phyloP scores from a whole-genome alignment of 1,284 basidiomycete species.

The Ganoderma lucidum region DNA sequence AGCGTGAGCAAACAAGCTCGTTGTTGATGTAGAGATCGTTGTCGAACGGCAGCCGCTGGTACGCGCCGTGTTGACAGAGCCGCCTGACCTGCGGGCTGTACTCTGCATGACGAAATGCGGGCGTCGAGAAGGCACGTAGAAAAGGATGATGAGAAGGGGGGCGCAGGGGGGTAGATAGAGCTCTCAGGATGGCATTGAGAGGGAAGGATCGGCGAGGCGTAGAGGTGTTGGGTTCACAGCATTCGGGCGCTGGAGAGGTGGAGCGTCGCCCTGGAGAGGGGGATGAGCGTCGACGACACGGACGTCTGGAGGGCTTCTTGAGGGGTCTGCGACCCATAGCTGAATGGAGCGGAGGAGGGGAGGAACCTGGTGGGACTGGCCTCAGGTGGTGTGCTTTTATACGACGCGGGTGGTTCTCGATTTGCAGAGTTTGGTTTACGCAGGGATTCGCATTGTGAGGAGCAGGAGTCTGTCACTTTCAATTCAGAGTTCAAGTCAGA shows the following conservation, averaged over 20 bases:
- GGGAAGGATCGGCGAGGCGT: neutral
- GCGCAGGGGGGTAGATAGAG: neutral
- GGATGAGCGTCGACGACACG: too few species aligned
- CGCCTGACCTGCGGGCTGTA: neutral
- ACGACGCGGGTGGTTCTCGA: too few species aligned
- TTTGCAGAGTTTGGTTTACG: too few species aligned
- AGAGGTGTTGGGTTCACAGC: neutral
- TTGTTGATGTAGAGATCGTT: neutral
- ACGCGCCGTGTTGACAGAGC: neutral
- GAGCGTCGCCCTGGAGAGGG: neutral
- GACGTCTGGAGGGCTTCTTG: too few species aligned
- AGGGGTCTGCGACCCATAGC: too few species aligned
- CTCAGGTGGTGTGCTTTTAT: too few species aligned
- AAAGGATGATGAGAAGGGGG: neutral
- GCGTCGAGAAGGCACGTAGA: neutral
- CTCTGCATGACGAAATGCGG: neutral
- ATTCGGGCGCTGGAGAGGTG: neutral
- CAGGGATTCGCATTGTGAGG: too few species aligned
- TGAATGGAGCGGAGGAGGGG: too few species aligned
- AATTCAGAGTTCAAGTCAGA: too few species aligned
- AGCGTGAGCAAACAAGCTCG: neutral
- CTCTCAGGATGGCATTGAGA: neutral
- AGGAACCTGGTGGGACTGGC: too few species aligned
- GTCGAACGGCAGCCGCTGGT: neutral
- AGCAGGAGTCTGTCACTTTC: too few species aligned